Conservation (phyloP, 805 yeast species). For the Pichia sporocuriosa region DNA sequence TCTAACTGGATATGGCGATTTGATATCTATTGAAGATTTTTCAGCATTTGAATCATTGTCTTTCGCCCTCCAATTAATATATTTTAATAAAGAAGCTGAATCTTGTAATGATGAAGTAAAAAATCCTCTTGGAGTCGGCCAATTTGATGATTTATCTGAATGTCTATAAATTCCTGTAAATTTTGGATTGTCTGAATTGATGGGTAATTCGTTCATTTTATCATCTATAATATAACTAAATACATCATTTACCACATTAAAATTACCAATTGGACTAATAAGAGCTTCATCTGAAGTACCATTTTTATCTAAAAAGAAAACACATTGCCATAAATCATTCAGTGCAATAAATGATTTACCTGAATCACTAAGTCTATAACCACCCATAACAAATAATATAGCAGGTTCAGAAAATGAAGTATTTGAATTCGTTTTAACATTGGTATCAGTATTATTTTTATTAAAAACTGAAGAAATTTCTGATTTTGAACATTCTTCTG, state of each 20-base stretch:
- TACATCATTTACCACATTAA: constrained; percentile 18
- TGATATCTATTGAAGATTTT: no score
- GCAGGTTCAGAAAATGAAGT: no score
- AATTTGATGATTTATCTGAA: constrained; percentile 13
- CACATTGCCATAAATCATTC: constrained; percentile 31
- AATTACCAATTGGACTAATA: constrained; percentile 28
- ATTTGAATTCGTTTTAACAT: neutral
- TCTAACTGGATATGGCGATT: no score
- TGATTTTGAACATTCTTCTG: constrained; percentile 21
- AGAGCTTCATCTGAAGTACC: constrained; percentile 27
- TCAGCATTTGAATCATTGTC: neutral
- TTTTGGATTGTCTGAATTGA: constrained; percentile 1
- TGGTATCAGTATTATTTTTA: neutral
- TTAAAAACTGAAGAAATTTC: neutral
- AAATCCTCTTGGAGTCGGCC: constrained; percentile 30
- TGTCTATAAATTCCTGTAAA: constrained; percentile 25
- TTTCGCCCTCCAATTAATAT: constrained; percentile 5
- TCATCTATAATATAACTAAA: constrained; percentile 17
- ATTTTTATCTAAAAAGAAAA: constrained; percentile 28
- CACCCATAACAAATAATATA: constrained; percentile 41
- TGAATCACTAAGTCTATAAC: constrained; percentile 34
- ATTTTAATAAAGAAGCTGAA: constrained; percentile 7
- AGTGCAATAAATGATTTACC: constrained; percentile 25
- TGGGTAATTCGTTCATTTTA: constrained; percentile 14
- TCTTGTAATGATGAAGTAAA: constrained; percentile 21